Conservation (phyloP, 192 early-diverging fungal species). For the Coemansia sp. region DNA sequence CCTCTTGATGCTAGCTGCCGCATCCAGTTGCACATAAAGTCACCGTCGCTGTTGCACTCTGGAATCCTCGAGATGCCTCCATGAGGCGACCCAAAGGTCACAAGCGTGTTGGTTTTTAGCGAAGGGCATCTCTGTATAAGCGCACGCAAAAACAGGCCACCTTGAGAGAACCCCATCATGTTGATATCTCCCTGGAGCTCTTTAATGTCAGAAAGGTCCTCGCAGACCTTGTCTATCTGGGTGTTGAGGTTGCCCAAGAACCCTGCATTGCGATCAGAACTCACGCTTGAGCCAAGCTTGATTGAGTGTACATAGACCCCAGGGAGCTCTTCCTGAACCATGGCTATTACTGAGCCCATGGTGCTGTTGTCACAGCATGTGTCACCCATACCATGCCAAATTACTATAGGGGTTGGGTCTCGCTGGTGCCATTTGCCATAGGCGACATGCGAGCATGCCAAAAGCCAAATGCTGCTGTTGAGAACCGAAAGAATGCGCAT, state of each 20-base stretch:
- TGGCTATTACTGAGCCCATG: constrained; percentile 55
- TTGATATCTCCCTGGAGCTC: constrained; percentile 78
- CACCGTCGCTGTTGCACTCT: constrained; percentile 61
- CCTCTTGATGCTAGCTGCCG: constrained; percentile 73
- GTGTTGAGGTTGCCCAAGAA: constrained; percentile 87
- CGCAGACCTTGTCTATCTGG: constrained; percentile 80
- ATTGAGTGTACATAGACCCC: constrained; percentile 79
- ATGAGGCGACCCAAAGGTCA: constrained; percentile 89
- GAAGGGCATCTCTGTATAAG: constrained; percentile 82
- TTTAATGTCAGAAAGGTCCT: constrained; percentile 57
- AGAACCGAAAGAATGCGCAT: background rate
- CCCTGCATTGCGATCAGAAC: constrained; percentile 73
- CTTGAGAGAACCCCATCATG: constrained; percentile 89
- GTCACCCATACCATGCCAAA: constrained; percentile 94
- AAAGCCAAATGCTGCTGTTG: background rate
- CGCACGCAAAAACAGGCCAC: constrained; percentile 71
- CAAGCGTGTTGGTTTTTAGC: constrained; percentile 69
- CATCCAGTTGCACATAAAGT: constrained; percentile 69
- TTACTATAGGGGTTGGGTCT: constrained; percentile 56
- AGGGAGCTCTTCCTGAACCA: constrained; percentile 56
- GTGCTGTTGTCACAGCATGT: constrained; percentile 71
- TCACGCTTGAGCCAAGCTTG: constrained; percentile 61
- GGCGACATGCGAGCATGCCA: background rate
- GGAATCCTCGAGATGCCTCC: constrained; percentile 79
- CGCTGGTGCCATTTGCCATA: background rate